Evolutionary conservation across 306 rosid species (phyloP).

Genomic region (Coriaria nepalensis): DNA sequence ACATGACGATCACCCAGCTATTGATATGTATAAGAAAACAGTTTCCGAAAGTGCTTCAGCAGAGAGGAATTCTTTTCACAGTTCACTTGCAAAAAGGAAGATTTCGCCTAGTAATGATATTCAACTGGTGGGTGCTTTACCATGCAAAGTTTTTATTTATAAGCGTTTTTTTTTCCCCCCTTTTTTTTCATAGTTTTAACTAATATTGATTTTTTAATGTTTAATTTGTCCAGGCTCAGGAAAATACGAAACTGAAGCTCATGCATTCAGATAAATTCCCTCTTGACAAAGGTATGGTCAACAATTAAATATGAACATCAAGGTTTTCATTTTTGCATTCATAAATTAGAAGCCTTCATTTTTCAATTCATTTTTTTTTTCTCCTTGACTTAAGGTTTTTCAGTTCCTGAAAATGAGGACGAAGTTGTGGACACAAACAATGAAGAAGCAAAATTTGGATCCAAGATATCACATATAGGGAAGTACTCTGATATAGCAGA

Average conservation of each 20-base stretch:
- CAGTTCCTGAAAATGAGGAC: constrained; percentile 16
- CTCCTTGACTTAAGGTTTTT: constrained; percentile 26
- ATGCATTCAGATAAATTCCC: constrained; percentile 18
- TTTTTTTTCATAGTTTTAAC: not conserved
- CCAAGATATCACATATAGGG: constrained; percentile 68
- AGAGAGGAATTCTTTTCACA: constrained; percentile 18
- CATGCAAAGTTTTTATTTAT: constrained; percentile 1
- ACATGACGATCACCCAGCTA: constrained; percentile 16
- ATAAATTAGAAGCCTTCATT: too few relatives aligned
- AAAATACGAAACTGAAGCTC: constrained; percentile 31
- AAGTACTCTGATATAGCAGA: constrained; percentile 68
- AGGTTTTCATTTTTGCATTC: constrained; percentile 2
- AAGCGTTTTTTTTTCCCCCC: constrained; percentile 13
- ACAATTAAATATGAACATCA: constrained; percentile 8
- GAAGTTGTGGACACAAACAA: constrained; percentile 14
- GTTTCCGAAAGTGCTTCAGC: constrained; percentile 21
- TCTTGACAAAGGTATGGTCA: constrained; percentile 31
- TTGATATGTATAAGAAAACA: constrained; percentile 14
- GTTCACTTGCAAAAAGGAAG: constrained; percentile 44
- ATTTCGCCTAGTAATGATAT: constrained; percentile 25
- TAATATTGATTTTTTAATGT: constrained; percentile 10
- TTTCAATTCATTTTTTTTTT: not conserved
- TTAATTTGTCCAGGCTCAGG: too few relatives aligned
- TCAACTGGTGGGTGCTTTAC: constrained; percentile 37
- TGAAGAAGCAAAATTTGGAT: constrained; percentile 46